Evolutionary conservation across 2,329 filamentous ascomycete genomes (phyloP).

Genomic region (Penicillium janthinellum): DNA sequence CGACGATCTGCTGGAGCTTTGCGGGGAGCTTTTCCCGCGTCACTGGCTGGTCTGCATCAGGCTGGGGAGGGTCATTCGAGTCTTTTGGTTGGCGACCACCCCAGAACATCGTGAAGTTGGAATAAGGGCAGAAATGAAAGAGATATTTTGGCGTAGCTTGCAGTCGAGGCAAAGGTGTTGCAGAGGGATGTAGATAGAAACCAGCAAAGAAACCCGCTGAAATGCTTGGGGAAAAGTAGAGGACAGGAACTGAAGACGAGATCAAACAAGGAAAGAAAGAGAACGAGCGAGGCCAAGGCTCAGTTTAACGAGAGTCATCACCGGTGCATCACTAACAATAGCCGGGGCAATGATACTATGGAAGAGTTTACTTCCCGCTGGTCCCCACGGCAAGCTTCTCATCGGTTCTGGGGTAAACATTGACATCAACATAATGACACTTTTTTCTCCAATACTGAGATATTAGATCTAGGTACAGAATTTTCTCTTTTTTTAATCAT

Average conservation of each 20-base stretch:
- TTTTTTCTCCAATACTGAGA: too few species aligned
- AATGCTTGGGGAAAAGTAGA: not conserved
- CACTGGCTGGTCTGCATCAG: constrained; percentile 40
- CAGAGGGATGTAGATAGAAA: not conserved
- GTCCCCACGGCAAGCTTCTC: constrained; percentile 20
- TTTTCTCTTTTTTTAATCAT: too few species aligned
- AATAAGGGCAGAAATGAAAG: not conserved
- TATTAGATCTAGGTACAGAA: too few species aligned
- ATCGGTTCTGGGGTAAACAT: not conserved
- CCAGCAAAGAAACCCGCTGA: constrained; percentile 7
- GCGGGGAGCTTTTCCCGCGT: constrained; percentile 56
- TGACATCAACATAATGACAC: not conserved
- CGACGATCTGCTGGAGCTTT: constrained; percentile 58
- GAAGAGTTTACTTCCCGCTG: constrained; percentile 22
- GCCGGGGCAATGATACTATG: constrained; percentile 23
- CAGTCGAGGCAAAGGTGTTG: not conserved
- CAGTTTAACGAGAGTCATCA: constrained; percentile 1
- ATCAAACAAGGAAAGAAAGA: not conserved
- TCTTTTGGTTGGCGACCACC: constrained; percentile 30
- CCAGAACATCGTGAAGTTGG: constrained; percentile 34
- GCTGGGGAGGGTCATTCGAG: constrained; percentile 12
- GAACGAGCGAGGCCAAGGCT: not conserved
- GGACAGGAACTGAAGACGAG: not conserved
- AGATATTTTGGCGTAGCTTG: not conserved
- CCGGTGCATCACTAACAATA: constrained; percentile 12